These are phyloP conservation scores for Xanthoceras sorbifolium DNA, from an alignment of 345 rosid genomes.

Conservation along the genomic window DNA sequence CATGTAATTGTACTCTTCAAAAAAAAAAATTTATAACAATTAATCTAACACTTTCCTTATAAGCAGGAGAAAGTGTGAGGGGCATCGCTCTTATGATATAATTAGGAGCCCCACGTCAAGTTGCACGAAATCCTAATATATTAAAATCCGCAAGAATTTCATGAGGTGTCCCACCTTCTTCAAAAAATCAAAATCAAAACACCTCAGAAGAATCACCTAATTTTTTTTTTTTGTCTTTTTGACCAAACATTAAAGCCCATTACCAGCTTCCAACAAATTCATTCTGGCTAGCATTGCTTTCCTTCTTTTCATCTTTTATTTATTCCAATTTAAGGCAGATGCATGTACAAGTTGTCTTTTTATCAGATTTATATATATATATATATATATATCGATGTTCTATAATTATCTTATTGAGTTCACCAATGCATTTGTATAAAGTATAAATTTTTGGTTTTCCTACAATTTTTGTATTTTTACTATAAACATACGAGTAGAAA, in stretches of 20 bases:
- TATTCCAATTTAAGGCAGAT: background rate
- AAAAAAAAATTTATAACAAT: no score
- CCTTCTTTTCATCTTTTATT: background rate
- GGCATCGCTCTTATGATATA: background rate
- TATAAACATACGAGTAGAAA: no score
- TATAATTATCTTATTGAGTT: no score
- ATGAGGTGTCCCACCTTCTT: conserved; percentile 16
- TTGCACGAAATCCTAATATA: background rate
- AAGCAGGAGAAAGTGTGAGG: background rate
- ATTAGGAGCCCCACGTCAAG: background rate
- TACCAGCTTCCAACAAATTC: background rate
- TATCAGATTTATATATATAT: no score
- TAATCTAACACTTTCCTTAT: background rate
- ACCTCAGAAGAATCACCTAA: background rate
- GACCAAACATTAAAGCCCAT: background rate
- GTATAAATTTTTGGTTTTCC: no score
- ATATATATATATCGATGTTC: no score
- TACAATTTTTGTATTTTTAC: no score
- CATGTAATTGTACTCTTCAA: no score
- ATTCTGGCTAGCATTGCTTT: background rate
- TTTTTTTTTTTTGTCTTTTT: background rate
- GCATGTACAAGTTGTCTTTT: background rate
- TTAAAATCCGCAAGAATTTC: conserved; percentile 1
- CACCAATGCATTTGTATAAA: no score
- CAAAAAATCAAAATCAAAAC: background rate